A percentile compares a stretch with the other conserved stretches of the same genome.
Evolutionary conservation across 2,329 filamentous ascomycete genomes (phyloP).

Genomic region (Arthrobotrys entomopaga): DNA sequence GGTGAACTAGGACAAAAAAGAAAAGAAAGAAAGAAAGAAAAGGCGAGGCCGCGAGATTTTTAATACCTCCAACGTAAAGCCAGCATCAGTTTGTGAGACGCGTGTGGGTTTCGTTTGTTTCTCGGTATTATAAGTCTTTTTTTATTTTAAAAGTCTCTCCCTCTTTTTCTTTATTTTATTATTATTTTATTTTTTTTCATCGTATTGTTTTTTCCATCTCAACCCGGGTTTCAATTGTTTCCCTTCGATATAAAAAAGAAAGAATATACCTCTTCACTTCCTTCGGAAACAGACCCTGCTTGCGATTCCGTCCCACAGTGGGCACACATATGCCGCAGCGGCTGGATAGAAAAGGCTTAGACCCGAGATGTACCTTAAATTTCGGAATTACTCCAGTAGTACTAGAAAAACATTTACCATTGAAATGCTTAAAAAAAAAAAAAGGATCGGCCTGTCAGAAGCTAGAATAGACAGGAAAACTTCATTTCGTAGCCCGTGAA

Average conservation of each 20-base stretch:
- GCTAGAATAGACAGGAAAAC: slow-evolving; percentile 48
- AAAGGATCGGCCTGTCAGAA: slow-evolving; percentile 53
- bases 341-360: slow-evolving; percentile 47
- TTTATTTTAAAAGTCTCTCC: slow-evolving; percentile 25
- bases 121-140: slow-evolving; percentile 26
- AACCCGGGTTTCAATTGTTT: slow-evolving; percentile 4
- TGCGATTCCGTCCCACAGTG: slow-evolving; percentile 40
- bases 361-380: slow-evolving; percentile 47
- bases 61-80: slow-evolving; percentile 33
- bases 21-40: slow-evolving; percentile 25
- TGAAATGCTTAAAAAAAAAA: slow-evolving; percentile 32
- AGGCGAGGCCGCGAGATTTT: slow-evolving; percentile 11
- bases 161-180: slow-evolving; percentile 8
- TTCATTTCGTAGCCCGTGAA: slow-evolving; percentile 45
- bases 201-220: not conserved
- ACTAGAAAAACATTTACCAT: too few relatives aligned
- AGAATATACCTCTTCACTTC: slow-evolving; percentile 16
- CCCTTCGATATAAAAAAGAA: slow-evolving; percentile 18
- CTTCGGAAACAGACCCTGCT: slow-evolving; percentile 44
- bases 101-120: slow-evolving; percentile 20
- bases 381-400: slow-evolving; percentile 41
- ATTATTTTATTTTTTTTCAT: slow-evolving; percentile 4
- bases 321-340: slow-evolving; percentile 52
- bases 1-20: slow-evolving; percentile 21
- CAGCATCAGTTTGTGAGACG: slow-evolving; percentile 42